A percentile compares a stretch with the other conserved stretches of the same genome.
Evolutionary conservation across 495 filamentous ascomycete genomes (phyloP).

Genomic region (Penicillium egyptiacum): DNA sequence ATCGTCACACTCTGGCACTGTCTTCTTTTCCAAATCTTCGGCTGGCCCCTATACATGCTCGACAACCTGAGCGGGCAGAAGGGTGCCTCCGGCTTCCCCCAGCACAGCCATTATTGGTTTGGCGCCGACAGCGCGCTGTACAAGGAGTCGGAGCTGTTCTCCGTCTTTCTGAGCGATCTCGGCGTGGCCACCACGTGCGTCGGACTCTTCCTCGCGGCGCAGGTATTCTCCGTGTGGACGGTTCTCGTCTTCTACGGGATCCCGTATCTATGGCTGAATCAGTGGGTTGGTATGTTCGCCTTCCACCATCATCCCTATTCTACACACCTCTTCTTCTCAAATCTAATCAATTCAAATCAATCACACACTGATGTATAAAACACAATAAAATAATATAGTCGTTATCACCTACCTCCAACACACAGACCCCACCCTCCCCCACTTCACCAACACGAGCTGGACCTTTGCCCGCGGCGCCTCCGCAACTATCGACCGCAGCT

Average conservation of each 20-base stretch:
- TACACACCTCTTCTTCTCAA: not conserved
- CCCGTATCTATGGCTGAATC: slow-evolving; percentile 52
- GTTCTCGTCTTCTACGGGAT: slow-evolving; percentile 42
- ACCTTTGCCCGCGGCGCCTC: slow-evolving; percentile 72
- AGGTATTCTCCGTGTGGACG: not conserved
- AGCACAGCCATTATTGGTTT: slow-evolving; percentile 3
- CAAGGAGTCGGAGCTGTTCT: not conserved
- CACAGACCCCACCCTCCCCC: slow-evolving; percentile 74
- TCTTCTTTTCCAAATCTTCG: slow-evolving; percentile 46
- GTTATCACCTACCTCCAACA: slow-evolving; percentile 82
- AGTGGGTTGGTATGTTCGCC: slow-evolving; percentile 44
- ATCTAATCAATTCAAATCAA: not conserved
- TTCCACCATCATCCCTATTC: not conserved
- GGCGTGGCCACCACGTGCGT: not conserved
- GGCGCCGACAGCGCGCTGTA: not conserved
- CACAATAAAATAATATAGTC: slow-evolving; percentile 33
- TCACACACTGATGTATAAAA: not conserved
- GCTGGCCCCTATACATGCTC: slow-evolving; percentile 47
- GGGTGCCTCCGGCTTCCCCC: not conserved
- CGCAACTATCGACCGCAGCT: not conserved
- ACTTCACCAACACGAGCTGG: slow-evolving; percentile 70
- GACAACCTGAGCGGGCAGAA: slow-evolving; percentile 35
- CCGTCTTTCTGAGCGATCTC: not conserved
- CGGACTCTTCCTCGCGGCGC: slow-evolving; percentile 38
- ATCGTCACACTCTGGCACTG: slow-evolving; percentile 37